A percentile compares a stretch with the other conserved stretches of the same genome.
These are phyloP conservation scores for Nothomitra cinnamomea DNA, from an alignment of 2,329 filamentous ascomycete species.

Conservation along the genomic window DNA sequence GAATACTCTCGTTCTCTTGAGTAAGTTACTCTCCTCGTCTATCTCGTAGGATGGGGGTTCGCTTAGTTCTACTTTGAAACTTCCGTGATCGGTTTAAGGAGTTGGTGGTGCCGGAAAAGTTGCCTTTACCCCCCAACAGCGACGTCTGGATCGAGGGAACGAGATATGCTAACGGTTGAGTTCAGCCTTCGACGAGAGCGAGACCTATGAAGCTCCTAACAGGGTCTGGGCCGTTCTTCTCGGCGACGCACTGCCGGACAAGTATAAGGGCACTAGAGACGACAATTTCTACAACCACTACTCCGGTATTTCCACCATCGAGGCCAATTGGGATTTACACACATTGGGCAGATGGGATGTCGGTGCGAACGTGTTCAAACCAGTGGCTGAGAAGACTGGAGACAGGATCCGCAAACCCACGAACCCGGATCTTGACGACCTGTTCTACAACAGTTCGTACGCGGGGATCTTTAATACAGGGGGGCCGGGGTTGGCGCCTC, in stretches of 20 bases:
- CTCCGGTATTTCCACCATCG: slow-evolving; percentile 45
- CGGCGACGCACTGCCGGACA: slow-evolving; percentile 49
- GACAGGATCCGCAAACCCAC: neutral
- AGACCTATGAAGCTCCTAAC: slow-evolving; percentile 50
- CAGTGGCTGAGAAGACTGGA: slow-evolving; percentile 43
- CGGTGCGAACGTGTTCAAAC: slow-evolving; percentile 51
- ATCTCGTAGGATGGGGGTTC: too few relatives aligned
- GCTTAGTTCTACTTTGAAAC: neutral
- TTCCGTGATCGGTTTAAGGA: neutral
- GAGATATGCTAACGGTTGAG: too few relatives aligned
- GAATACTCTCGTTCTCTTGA: slow-evolving; percentile 58
- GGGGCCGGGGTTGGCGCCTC: neutral
- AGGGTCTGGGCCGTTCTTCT: slow-evolving; percentile 53
- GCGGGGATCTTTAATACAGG: neutral
- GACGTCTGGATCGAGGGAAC: too few relatives aligned
- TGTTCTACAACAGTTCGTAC: neutral
- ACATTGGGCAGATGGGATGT: slow-evolving; percentile 57
- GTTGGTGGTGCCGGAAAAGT: too few relatives aligned
- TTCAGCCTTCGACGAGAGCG: slow-evolving; percentile 56
- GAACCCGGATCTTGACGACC: neutral
- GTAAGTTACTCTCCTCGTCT: slow-evolving; percentile 15
- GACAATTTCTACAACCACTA: slow-evolving; percentile 57
- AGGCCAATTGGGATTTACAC: slow-evolving; percentile 52
- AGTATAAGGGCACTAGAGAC: slow-evolving; percentile 52
- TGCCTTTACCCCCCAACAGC: neutral